Conservation (phyloP, 495 filamentous ascomycete species). For the Opeltia flavorubescens region DNA sequence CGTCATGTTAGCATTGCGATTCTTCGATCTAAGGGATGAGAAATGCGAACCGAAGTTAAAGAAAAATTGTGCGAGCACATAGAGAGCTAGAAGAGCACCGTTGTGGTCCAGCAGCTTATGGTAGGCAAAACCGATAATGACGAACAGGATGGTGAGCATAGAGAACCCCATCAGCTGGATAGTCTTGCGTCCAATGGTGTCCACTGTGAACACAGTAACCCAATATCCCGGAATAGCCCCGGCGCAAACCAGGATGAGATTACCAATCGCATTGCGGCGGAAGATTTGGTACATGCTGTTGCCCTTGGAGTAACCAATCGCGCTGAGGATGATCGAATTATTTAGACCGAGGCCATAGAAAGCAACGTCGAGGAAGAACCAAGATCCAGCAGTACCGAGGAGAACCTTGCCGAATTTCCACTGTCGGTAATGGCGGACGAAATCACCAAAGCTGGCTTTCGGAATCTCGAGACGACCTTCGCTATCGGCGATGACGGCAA, state of each 20-base stretch:
- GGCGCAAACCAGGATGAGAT: conserved; percentile 59
- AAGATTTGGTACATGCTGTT: conserved; percentile 46
- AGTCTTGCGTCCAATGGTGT: conserved; percentile 61
- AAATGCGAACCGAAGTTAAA: conserved; percentile 50
- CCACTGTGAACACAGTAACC: conserved; percentile 54
- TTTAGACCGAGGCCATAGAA: conserved; percentile 75
- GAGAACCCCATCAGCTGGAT: conserved; percentile 68
- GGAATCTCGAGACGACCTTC: conserved; percentile 33
- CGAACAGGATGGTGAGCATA: conserved; percentile 62
- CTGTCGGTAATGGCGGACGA: conserved; percentile 45
- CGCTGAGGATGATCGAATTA: conserved; percentile 50
- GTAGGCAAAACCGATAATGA: conserved; percentile 62
- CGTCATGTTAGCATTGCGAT: background rate
- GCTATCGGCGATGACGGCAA: conserved; percentile 30
- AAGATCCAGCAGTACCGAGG: conserved; percentile 63
- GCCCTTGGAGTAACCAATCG: conserved; percentile 51
- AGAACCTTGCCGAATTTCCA: conserved; percentile 56
- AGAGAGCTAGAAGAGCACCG: conserved; percentile 50
- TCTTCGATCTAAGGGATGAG: background rate
- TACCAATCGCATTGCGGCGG: conserved; percentile 58
- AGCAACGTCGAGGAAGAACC: conserved; percentile 66
- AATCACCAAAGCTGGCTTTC: conserved; percentile 55
- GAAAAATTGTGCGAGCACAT: conserved; percentile 73
- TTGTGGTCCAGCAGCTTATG: conserved; percentile 32
- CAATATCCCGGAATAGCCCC: conserved; percentile 71